Evolutionary conservation across 192 early-diverging fungal genomes (phyloP).

Genomic region (Backusella liffmaniae): DNA sequence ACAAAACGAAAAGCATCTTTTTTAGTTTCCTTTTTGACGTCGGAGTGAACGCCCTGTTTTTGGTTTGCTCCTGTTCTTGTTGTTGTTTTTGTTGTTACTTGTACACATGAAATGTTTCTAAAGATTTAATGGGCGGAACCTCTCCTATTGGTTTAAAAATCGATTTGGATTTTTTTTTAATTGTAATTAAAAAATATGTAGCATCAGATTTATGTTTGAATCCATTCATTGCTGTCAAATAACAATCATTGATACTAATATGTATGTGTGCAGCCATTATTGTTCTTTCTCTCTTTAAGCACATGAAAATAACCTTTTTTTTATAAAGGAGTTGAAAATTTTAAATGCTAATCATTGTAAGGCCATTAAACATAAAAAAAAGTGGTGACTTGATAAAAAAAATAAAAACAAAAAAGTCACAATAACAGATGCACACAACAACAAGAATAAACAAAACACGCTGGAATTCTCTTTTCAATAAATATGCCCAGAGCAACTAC

Average conservation of each 20-base stretch:
- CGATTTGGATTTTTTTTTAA: not conserved
- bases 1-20: not conserved
- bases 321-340: not conserved
- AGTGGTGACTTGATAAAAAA: not conserved
- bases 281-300: not conserved
- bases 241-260: not conserved
- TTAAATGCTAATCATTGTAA: too few species aligned
- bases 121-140: not conserved
- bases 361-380: too few species aligned
- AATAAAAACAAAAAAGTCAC: not conserved
- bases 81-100: not conserved
- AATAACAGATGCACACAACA: not conserved
- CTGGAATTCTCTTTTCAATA: not conserved
- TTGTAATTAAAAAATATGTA: not conserved
- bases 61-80: not conserved
- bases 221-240: not conserved
- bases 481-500: not conserved
- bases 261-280: not conserved
- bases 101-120: not conserved
- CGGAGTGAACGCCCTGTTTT: not conserved
- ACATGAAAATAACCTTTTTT: not conserved
- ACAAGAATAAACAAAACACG: not conserved
- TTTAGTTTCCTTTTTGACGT: not conserved
- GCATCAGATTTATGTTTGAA: not conserved
- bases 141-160: conserved; percentile 8